Base-by-base conservation (phyloP, 495 filamentous ascomycete species). In the Glonium stellatum region DNA sequence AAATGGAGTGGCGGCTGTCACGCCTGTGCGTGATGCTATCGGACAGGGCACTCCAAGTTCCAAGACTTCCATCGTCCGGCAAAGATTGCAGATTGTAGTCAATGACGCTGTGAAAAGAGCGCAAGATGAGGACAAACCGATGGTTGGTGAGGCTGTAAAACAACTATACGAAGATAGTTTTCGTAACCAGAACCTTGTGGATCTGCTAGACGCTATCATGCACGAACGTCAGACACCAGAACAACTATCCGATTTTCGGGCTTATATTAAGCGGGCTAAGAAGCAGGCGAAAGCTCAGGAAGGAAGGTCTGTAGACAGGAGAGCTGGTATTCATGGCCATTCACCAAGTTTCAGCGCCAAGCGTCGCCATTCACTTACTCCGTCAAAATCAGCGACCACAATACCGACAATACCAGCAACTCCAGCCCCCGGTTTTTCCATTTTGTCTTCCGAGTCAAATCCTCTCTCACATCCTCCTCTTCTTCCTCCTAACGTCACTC, bases 131-230 rank as follows among this genome's bases (percentile, higher is more conserved):
- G 56, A 56, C 25, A 60, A 64, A 21, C 61, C 58, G 9, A 62
- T 59, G 18, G 49, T 74, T 1, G 71, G 68, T 21, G 50, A 35
- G 11, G 71, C 70, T 10, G 31, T 74, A 11, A 34, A 65, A 21
- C 34, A 66, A 23, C 61, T 74, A 25, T 65, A 64, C 52, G 53
- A 58, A 6, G 58, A 66, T 0, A 65, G 58, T 55, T 41, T 54
- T n/a, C 57, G 52, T 13, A 65, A 69, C 41, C 5, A 23, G 5
- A 22, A 42, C n/a, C 44, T 70, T 15, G 58, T 57, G 11, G 53
- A 55, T 15, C 41, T 68, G 13, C 60, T 74, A 15, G 55, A 69
- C 19, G 62, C 58, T 13, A 62, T 74, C 22, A 58, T 74, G 18
- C 48, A 60, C 11, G 60, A 71, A 49, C 65, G 35, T 5, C 58